Evolutionary conservation across 768 basidiomycete species (phyloP).

Genomic region (Hygrophoropsis aurantiaca): DNA sequence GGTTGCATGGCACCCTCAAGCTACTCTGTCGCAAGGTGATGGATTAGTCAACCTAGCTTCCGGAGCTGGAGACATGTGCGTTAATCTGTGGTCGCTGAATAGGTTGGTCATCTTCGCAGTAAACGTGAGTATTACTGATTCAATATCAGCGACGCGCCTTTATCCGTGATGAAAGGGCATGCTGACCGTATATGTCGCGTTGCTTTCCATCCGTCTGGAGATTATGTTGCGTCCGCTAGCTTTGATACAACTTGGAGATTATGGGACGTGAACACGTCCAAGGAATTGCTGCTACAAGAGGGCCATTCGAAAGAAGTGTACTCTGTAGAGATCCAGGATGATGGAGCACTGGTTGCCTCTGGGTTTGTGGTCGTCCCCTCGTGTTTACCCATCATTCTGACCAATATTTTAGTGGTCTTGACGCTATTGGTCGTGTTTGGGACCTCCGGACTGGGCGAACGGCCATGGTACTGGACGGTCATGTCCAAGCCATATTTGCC

Average conservation of each 20-base stretch:
- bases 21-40: constrained; percentile 69
- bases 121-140: constrained; percentile 6
- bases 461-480: constrained; percentile 97
- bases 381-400: not conserved
- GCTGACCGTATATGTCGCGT: constrained; percentile 89
- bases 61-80: constrained; percentile 82
- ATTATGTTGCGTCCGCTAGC: constrained; percentile 91
- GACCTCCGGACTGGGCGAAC: constrained; percentile 93
- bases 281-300: constrained; percentile 88
- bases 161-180: constrained; percentile 88
- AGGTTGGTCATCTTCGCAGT: constrained; percentile 46
- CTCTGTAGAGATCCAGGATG: constrained; percentile 92
- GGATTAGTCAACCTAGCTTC: constrained; percentile 82
- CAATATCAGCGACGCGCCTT: constrained; percentile 67
- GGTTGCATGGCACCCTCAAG: constrained; percentile 96
- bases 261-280: constrained; percentile 86
- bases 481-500: constrained; percentile 88
- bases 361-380: constrained; percentile 58
- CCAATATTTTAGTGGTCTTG: constrained; percentile 67
- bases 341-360: constrained; percentile 89
- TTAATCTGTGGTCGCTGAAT: constrained; percentile 88
- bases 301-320: constrained; percentile 98
- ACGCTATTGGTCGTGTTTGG: constrained; percentile 97
- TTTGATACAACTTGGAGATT: constrained; percentile 98
- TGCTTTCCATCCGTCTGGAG: constrained; percentile 94